phyloP scores from a whole-genome alignment of 164 flowering plant species.

The Stephania yunnanensis region DNA sequence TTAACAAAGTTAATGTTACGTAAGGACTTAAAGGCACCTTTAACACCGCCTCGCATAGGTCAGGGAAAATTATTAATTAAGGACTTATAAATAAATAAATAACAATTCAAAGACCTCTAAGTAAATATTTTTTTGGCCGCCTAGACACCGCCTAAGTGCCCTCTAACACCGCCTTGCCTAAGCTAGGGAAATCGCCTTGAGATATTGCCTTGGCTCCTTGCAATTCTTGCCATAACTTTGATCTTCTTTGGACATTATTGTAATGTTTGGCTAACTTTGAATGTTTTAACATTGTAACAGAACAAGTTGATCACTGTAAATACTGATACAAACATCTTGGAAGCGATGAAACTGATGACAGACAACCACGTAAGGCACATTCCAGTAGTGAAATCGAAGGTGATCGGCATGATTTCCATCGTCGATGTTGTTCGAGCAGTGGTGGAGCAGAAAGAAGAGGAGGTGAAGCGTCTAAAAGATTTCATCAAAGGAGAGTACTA shows the following conservation, averaged over 20 bases:
- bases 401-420: conserved; percentile 88
- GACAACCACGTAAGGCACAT: conserved; percentile 74
- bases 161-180: no score
- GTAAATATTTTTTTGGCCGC: no score
- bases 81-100: no score
- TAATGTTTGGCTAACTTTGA: background rate
- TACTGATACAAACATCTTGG: conserved; percentile 66
- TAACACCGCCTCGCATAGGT: no score
- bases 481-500: conserved; percentile 80
- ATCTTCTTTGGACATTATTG: background rate
- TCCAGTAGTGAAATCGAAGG: conserved; percentile 76
- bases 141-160: no score
- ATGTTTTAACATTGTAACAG: conserved; percentile 28
- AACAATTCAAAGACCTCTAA: no score
- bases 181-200: no score
- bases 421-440: conserved; percentile 72
- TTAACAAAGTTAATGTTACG: no score
- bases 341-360: conserved; percentile 90
- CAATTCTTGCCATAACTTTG: background rate
- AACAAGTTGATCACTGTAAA: conserved; percentile 68
- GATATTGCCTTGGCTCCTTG: no score
- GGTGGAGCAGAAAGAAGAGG: conserved; percentile 69
- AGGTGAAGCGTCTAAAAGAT: conserved; percentile 57
- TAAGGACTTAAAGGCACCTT: no score
- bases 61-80: no score